Percentiles rank a stretch among this genome's conserved stretches.
These are phyloP conservation scores for Aurinia saxatilis DNA, from an alignment of 345 rosid genomes.

Conservation along the genomic window DNA sequence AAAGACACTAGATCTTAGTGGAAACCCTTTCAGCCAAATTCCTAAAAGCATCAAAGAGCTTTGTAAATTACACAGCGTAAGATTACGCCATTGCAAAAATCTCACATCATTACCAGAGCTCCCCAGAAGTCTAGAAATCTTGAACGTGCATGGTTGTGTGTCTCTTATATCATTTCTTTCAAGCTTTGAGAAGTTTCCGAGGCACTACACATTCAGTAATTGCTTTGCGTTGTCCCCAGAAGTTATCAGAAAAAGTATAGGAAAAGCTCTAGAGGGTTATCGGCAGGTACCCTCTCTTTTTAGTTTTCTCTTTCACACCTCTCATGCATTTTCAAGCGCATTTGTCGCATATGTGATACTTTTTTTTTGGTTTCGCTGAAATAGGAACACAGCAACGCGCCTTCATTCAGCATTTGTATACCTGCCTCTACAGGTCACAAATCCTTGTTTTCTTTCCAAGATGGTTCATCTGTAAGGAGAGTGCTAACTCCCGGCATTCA, in stretches of 20 bases:
- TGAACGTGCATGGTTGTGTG: conserved; percentile 14
- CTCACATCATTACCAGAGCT: conserved; percentile 20
- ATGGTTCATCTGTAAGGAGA: not conserved
- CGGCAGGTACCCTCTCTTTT: not conserved
- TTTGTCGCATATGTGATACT: not conserved
- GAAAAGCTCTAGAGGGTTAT: not conserved
- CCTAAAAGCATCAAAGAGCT: conserved; percentile 21
- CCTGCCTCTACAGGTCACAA: conserved; percentile 12
- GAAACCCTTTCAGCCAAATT: conserved; percentile 17
- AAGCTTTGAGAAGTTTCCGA: not conserved
- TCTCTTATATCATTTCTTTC: not conserved
- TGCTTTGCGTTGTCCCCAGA: conserved; percentile 14
- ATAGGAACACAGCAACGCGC: not conserved
- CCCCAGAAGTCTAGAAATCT: not conserved
- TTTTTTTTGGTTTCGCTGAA: not conserved
- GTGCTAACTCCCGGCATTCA: not conserved
- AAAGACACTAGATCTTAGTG: not conserved
- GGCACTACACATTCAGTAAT: conserved; percentile 15
- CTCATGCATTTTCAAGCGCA: not conserved
- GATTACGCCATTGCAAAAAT: conserved; percentile 12
- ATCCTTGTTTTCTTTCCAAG: not conserved
- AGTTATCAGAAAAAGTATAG: not conserved
- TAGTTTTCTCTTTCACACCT: not conserved
- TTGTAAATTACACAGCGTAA: not conserved
- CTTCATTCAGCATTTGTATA: not conserved